A percentile compares a stretch with the other conserved stretches of the same genome.
Conservation (phyloP, 2,329 filamentous ascomycete species). For the Exophiala sp. region DNA sequence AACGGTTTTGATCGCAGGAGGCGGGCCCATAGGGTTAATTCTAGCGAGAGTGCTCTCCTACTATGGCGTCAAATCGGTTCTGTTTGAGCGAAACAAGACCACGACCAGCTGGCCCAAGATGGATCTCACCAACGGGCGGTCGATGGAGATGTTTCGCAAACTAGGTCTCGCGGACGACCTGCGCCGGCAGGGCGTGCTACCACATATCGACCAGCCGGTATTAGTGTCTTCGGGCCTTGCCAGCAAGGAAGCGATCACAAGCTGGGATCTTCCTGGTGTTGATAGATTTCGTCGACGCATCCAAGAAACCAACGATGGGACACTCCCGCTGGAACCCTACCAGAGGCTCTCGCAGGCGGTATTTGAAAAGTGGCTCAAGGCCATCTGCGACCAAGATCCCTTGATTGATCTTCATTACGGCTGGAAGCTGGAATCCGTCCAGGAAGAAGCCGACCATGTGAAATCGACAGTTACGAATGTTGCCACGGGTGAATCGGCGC, state of each 20-base stretch:
- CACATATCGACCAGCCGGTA: slow-evolving; percentile 6
- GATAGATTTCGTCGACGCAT: slow-evolving; percentile 26
- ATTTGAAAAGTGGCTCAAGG: slow-evolving; percentile 36
- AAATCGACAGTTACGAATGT: slow-evolving; percentile 24
- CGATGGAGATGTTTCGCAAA: slow-evolving; percentile 33
- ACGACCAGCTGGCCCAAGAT: slow-evolving; percentile 38
- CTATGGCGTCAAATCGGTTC: slow-evolving; percentile 24
- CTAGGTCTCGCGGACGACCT: slow-evolving; percentile 18
- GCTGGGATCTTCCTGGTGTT: slow-evolving; percentile 14
- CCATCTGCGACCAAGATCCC: slow-evolving; percentile 21
- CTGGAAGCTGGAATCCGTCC: slow-evolving; percentile 26
- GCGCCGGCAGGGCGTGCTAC: slow-evolving; percentile 6
- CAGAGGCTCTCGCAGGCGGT: slow-evolving; percentile 34
- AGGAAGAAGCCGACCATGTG: slow-evolving; percentile 21
- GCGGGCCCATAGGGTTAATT: slow-evolving; percentile 43
- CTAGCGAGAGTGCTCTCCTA: slow-evolving; percentile 31
- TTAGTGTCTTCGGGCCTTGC: slow-evolving; percentile 9
- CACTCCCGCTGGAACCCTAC: slow-evolving; percentile 31
- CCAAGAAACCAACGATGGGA: slow-evolving; percentile 33
- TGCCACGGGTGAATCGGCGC: slow-evolving; percentile 20
- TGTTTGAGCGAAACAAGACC: slow-evolving; percentile 29
- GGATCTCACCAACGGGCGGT: slow-evolving; percentile 34
- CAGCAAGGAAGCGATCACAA: slow-evolving; percentile 9
- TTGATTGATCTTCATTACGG: slow-evolving; percentile 31
- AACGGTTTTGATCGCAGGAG: slow-evolving; percentile 42